Base-by-base conservation (phyloP, 2,329 filamentous ascomycete genomes). In the Colletotrichum sp. region DNA sequence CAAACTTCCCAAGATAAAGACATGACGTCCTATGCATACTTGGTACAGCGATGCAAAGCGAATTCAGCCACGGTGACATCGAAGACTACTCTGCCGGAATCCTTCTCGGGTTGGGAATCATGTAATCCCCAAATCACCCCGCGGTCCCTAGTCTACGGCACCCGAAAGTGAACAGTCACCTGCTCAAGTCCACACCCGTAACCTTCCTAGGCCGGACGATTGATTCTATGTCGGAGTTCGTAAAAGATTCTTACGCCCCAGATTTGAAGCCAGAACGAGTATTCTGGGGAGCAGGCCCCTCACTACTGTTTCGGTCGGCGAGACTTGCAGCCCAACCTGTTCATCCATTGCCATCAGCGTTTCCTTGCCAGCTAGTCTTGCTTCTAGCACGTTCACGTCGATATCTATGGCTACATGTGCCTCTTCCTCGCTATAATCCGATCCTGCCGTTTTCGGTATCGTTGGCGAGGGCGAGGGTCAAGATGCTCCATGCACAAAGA, bases 381-480 rank as follows among this genome's bases (percentile, higher is more conserved):
- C 16, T 43, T 43, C 10, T 21, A 0, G 43, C 18, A n/a, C 9
- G 5, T 21, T 0, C 18, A 48, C 2, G 3, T 48, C 43, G 0
- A n/a, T 7, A 4, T 21, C 43, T 12, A 3, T 7, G 0, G 10
- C 9, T n/a, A 16, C 28, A 30, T 30, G 28, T 3, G 4, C 38
- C 12, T n/a, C 9, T n/a, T 48, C 18, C 38, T 1, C 0, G 18
- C 18, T 1, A 2, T n/a, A n/a, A 48, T 48, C 1, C 18, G 3
- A 48, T 0, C 5, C 18, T n/a, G 7, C 18, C 10, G 38, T 9
- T 7, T 10, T n/a, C 12, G 9, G 5, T 0, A n/a, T 0, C 18
- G 9, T n/a, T 12, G 5, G 2, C 16, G 8, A 38, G 16, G 38
- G 18, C 18, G 5, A 21, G 10, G 3, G 38, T 12, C 3, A 21